These are phyloP conservation scores for Pholiota molesta DNA, from an alignment of 768 basidiomycete genomes.

Conservation along the genomic window DNA sequence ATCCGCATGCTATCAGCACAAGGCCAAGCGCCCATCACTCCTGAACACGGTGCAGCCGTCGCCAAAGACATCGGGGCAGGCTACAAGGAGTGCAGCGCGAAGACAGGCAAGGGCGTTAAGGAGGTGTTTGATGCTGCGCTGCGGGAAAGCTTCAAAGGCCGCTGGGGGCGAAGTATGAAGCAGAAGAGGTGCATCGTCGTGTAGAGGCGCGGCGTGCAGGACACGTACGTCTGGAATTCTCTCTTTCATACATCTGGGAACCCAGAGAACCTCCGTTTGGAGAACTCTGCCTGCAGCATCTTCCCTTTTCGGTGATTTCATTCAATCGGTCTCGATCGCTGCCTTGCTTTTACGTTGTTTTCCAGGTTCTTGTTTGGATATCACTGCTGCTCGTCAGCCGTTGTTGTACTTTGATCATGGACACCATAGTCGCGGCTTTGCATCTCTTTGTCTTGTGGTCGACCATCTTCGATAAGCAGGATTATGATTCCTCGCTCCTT, in stretches of 20 bases:
- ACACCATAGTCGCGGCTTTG: conserved; percentile 1
- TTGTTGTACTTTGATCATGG: conserved; percentile 24
- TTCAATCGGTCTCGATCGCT: conserved; percentile 7
- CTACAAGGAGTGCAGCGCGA: conserved; percentile 94
- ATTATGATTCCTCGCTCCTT: conserved; percentile 6
- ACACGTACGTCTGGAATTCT: not conserved
- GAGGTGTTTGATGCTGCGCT: conserved; percentile 92
- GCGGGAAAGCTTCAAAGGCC: conserved; percentile 83
- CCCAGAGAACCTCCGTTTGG: not conserved
- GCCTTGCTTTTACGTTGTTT: conserved; percentile 7
- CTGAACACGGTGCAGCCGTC: conserved; percentile 82
- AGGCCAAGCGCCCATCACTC: conserved; percentile 77
- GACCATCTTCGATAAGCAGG: conserved; percentile 6
- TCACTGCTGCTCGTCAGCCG: conserved; percentile 18
- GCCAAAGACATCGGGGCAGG: conserved; percentile 93
- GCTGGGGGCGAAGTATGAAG: conserved; percentile 74
- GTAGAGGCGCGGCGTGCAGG: conserved; percentile 20
- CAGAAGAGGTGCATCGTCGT: conserved; percentile 73
- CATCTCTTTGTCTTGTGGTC: not conserved
- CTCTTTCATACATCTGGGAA: not conserved
- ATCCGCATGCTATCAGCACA: conserved; percentile 88
- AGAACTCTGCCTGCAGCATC: not conserved
- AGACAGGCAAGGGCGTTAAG: conserved; percentile 86
- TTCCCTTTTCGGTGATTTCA: not conserved
- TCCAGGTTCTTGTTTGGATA: conserved; percentile 14